These are phyloP conservation scores for Selaginella moellendorffii DNA, from an alignment of 75 land plant species.

Conservation along the genomic window DNA sequence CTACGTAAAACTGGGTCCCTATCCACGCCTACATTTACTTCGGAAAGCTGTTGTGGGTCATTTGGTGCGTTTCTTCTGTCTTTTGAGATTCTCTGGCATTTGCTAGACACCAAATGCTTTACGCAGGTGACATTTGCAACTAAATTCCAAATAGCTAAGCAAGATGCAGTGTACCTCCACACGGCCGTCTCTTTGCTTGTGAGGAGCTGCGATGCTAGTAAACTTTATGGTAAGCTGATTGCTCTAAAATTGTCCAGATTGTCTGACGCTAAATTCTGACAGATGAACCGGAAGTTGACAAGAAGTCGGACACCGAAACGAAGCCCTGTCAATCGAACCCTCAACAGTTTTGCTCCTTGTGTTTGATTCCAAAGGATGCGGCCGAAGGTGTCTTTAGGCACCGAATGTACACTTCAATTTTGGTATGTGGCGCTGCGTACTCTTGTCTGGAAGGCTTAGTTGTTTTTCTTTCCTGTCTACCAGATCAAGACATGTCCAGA, in stretches of 20 bases:
- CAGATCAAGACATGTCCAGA: slow-evolving; percentile 28
- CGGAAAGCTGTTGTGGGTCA: slow-evolving; percentile 7
- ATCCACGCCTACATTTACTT: slow-evolving; percentile 20
- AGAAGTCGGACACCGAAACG: slow-evolving; percentile 3
- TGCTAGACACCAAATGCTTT: too few relatives aligned
- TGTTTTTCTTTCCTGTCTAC: background rate
- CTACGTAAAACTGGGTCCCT: slow-evolving; percentile 16
- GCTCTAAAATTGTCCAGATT: background rate
- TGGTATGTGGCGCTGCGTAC: slow-evolving; percentile 10
- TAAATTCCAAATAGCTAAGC: slow-evolving; percentile 17
- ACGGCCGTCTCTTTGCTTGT: slow-evolving; percentile 18
- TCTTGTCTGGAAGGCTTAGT: background rate
- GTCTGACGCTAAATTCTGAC: background rate
- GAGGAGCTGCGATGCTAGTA: slow-evolving; percentile 22
- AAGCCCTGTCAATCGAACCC: slow-evolving; percentile 12
- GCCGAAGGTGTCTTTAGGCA: slow-evolving; percentile 20
- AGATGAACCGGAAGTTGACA: slow-evolving; percentile 6
- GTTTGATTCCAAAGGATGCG: slow-evolving; percentile 16
- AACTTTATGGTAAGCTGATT: slow-evolving; percentile 11
- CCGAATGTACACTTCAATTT: slow-evolving; percentile 16
- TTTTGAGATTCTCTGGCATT: too few relatives aligned
- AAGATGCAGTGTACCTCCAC: slow-evolving; percentile 13
- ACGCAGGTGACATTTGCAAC: slow-evolving; percentile 20
- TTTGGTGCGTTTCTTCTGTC: slow-evolving; percentile 10
- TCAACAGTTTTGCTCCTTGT: slow-evolving; percentile 9